These are phyloP conservation scores for Endotrypanum monterogeii DNA, from an alignment of 208 protist species.

Conservation along the genomic window DNA sequence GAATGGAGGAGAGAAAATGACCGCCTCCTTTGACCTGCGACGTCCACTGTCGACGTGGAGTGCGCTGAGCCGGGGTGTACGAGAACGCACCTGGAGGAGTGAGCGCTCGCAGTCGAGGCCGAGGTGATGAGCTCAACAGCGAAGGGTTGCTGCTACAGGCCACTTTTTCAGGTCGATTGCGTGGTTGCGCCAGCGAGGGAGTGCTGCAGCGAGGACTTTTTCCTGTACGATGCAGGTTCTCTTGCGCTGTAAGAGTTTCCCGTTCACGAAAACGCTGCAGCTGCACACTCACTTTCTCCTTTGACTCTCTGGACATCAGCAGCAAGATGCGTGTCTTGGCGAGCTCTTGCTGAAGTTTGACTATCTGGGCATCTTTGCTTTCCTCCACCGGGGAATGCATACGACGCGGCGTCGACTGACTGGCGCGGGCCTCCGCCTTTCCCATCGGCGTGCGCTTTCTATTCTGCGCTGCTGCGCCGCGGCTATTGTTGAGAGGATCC, in stretches of 20 bases:
- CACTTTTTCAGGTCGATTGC: slow-evolving; percentile 14
- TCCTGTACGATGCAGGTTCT: slow-evolving; percentile 16
- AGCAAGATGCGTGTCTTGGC: slow-evolving; percentile 55
- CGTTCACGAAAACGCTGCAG: slow-evolving; percentile 40
- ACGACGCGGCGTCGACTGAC: not conserved
- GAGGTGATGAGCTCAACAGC: slow-evolving; percentile 2
- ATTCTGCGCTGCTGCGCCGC: slow-evolving; percentile 33
- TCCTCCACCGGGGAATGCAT: slow-evolving; percentile 19
- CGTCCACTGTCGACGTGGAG: slow-evolving; percentile 11
- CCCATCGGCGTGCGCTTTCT: slow-evolving; percentile 12
- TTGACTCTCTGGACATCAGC: slow-evolving; percentile 38
- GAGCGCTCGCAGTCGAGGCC: not conserved
- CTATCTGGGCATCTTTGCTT: slow-evolving; percentile 40
- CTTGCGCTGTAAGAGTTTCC: slow-evolving; percentile 33
- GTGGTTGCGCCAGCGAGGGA: not conserved
- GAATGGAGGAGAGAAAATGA: slow-evolving; percentile 15
- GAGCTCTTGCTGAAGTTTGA: slow-evolving; percentile 64
- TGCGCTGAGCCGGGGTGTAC: slow-evolving; percentile 17
- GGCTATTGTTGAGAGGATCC: slow-evolving; percentile 17
- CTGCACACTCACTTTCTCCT: slow-evolving; percentile 42
- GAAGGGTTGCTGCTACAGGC: not conserved
- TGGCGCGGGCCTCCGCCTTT: not conserved
- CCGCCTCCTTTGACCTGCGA: slow-evolving; percentile 8
- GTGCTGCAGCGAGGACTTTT: slow-evolving; percentile 4
- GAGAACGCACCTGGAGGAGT: slow-evolving; percentile 31